Percentiles rank a stretch among this genome's conserved stretches.
Evolutionary conservation across 352 stramenopile species (phyloP).

Genomic region (Phytophthora pini): DNA sequence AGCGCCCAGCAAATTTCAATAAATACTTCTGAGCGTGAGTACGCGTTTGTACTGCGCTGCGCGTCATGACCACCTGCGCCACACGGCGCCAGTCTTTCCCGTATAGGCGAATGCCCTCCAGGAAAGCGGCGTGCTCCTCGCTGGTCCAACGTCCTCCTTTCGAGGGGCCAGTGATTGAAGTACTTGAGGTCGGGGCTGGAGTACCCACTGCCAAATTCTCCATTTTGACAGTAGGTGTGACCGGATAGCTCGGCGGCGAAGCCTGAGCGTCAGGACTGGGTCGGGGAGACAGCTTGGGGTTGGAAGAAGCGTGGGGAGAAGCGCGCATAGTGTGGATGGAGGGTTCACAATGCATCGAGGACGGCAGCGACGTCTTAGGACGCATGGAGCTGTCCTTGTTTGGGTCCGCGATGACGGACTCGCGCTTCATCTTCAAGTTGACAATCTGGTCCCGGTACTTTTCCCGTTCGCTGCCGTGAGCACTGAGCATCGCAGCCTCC

Average conservation of each 20-base stretch:
- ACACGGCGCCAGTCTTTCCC: slow-evolving; percentile 89
- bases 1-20: slow-evolving; percentile 90
- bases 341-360: slow-evolving; percentile 25
- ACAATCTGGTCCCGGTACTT: slow-evolving; percentile 89
- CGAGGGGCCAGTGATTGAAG: slow-evolving; percentile 34
- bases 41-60: slow-evolving; percentile 88
- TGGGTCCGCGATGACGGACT: slow-evolving; percentile 85
- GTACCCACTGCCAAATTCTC: slow-evolving; percentile 33
- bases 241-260: slow-evolving; percentile 10
- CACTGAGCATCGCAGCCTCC: slow-evolving; percentile 88
- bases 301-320: slow-evolving; percentile 22
- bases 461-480: slow-evolving; percentile 76
- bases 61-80: slow-evolving; percentile 81
- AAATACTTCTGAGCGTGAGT: slow-evolving; percentile 94
- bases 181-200: slow-evolving; percentile 17
- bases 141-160: slow-evolving; percentile 90
- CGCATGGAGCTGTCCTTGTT: slow-evolving; percentile 82
- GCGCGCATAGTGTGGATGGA: slow-evolving; percentile 9
- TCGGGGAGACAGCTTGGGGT: slow-evolving; percentile 34
- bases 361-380: slow-evolving; percentile 47
- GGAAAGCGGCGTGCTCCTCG: slow-evolving; percentile 86
- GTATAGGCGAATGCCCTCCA: slow-evolving; percentile 88
- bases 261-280: slow-evolving; percentile 11
- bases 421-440: slow-evolving; percentile 84
- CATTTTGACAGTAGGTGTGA: slow-evolving; percentile 39